A percentile compares a stretch with the other conserved stretches of the same genome.
These are phyloP conservation scores for Emergomyces africanus DNA, from an alignment of 2,329 filamentous ascomycete genomes.

Conservation along the genomic window DNA sequence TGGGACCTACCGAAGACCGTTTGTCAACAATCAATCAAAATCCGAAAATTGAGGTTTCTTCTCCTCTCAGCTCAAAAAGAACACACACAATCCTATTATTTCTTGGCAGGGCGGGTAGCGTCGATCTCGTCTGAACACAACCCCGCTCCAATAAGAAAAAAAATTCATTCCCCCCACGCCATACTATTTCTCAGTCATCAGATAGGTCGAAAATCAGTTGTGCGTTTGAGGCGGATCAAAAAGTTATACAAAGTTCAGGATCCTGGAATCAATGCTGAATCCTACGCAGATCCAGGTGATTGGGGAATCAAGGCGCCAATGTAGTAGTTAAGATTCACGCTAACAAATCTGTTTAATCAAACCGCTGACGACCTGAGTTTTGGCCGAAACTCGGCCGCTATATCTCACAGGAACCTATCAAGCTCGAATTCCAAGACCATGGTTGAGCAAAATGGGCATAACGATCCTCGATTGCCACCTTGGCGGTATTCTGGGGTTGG, in stretches of 20 bases:
- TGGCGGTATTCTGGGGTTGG: neutral
- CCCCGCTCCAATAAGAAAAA: neutral
- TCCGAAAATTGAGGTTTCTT: neutral
- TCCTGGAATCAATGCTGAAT: neutral
- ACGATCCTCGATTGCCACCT: too few relatives aligned
- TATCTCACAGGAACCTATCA: neutral
- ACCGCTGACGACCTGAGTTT: neutral
- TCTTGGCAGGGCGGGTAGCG: neutral
- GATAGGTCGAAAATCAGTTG: neutral
- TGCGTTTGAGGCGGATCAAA: neutral
- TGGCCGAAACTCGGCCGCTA: neutral
- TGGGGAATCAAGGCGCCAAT: neutral
- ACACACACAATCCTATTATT: neutral
- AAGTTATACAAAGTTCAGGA: neutral
- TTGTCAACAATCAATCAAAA: neutral
- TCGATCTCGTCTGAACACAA: neutral
- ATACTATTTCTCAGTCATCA: neutral
- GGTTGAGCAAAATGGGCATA: neutral
- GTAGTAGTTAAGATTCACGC: neutral
- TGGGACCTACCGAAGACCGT: neutral
- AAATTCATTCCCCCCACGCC: neutral
- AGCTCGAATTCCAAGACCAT: neutral
- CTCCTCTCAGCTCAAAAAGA: neutral
- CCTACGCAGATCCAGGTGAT: too few relatives aligned
- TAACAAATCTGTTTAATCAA: neutral